Evolutionary conservation across 129 eudicot species (phyloP), one percentile per base, ranked within the genome.

Genomic region (Tanacetum coccineum): DNA sequence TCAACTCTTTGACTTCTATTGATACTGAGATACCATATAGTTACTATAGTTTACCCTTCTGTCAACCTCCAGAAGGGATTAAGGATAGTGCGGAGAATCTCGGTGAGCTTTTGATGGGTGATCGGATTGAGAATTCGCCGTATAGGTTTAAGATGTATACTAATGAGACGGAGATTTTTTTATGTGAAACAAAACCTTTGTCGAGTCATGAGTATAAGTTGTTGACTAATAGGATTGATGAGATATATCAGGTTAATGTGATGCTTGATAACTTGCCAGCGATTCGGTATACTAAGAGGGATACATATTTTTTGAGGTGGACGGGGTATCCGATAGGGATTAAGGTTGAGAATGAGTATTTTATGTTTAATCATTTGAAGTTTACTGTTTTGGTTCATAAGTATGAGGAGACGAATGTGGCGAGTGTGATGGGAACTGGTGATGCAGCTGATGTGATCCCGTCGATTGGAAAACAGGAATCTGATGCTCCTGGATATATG

Each of bases 11-110:
- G 56, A 86, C 94, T 70, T 86, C 94, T 25, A 83, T 86, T 28
- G 88, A 83, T 17, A 86, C 94, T 3, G 94, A 83, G 64, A 78
- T 86, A 46, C 94, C 94, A 14, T 86, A 74, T 64, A 73, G 88
- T 76, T 86, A 86, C 70, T 86, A 86, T 48, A 83, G 86, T 58
- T 73, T 86, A 66, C 88, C 94, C 45, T 86, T 83, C 67, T 86
- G 94, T 68, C 64, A 45, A 66, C 94, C 94, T 8, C 67, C 61
- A 13, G 94, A 81, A 77, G 94, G 94, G 21, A 79, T 86, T 4
- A 86, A 86, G 83, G 94, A 86, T 60, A 86, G 94, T 70, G 86
- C 84, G 13, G 94, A 83, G 13, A 86, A 86, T 73, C 82, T 86
- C 1, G 94, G 88, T 32, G 94, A 83, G 82, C 82, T 86, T 30